Percentiles rank a stretch among this genome's conserved stretches.
phyloP scores from a whole-genome alignment of 257 asterid species.

The Anisodus tanguticus region DNA sequence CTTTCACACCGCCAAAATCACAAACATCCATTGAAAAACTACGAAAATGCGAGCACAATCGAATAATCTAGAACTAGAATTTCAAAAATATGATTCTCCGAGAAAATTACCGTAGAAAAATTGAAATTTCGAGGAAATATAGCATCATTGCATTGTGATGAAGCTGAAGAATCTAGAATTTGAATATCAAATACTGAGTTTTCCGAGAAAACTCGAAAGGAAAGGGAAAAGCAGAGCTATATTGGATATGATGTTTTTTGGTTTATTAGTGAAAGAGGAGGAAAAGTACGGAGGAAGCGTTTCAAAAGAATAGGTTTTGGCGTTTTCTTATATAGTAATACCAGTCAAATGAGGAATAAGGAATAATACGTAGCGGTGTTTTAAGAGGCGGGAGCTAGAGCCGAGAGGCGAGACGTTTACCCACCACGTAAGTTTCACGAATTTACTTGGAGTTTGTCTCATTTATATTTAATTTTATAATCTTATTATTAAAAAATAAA shows the following conservation, averaged over 20 bases:
- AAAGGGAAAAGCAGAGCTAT: not conserved
- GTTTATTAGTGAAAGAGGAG: not conserved
- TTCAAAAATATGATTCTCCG: not conserved
- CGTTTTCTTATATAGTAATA: slow-evolving; percentile 7
- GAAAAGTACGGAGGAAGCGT: not conserved
- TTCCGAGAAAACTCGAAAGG: not conserved
- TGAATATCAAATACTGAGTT: not conserved
- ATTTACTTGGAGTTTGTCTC: no score
- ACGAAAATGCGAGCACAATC: not conserved
- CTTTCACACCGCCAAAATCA: not conserved
- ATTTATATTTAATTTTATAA: no score
- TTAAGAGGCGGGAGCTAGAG: no score
- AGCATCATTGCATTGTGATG: not conserved
- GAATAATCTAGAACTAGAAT: not conserved
- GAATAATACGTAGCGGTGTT: not conserved
- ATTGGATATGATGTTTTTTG: not conserved
- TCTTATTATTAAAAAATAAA: no score
- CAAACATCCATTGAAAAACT: not conserved
- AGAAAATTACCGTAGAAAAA: no score
- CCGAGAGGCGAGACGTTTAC: no score
- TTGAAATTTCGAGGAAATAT: not conserved
- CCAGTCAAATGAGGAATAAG: not conserved
- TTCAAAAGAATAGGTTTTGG: not conserved
- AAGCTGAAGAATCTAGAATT: not conserved
- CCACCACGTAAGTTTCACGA: no score